phyloP scores from a whole-genome alignment of 2,329 filamentous ascomycete genomes.

The Cladophialophora exuberans region DNA sequence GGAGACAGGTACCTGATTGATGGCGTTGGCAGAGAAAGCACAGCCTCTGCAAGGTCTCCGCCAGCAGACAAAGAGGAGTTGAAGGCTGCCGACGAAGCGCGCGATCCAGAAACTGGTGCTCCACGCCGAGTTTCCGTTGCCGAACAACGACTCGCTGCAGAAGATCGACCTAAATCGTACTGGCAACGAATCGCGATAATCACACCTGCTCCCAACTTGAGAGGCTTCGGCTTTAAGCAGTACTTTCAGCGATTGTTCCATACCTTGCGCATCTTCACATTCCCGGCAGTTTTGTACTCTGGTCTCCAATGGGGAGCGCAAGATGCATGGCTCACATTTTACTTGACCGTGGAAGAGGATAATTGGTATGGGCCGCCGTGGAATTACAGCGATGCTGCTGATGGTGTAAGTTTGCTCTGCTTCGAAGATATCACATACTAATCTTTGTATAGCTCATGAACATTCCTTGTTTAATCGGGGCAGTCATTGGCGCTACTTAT shows the following conservation, averaged over 20 bases:
- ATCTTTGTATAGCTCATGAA: conserved; percentile 5
- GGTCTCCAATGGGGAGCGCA: conserved; percentile 64
- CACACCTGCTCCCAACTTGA: conserved; percentile 59
- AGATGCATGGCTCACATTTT: conserved; percentile 64
- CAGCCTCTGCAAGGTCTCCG: conserved; percentile 9
- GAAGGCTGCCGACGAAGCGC: conserved; percentile 7
- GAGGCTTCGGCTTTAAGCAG: conserved; percentile 58
- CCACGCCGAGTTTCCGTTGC: conserved; percentile 15
- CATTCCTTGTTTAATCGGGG: conserved; percentile 56
- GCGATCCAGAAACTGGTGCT: conserved; percentile 1
- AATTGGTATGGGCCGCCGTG: conserved; percentile 58
- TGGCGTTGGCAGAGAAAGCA: conserved; percentile 19
- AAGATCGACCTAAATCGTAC: conserved; percentile 52
- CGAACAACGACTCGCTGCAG: conserved; percentile 18
- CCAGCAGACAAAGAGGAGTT: conserved; percentile 15
- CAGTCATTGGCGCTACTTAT: conserved; percentile 33
- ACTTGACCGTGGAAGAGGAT: conserved; percentile 61
- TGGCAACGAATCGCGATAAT: conserved; percentile 60
- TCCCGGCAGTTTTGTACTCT: conserved; percentile 61
- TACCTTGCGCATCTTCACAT: conserved; percentile 60
- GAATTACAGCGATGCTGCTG: conserved; percentile 58
- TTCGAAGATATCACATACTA: neutral
- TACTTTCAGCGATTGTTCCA: conserved; percentile 58
- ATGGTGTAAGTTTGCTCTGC: conserved; percentile 42
- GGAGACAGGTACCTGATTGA: conserved; percentile 27